Conservation (phyloP, 495 filamentous ascomycete genomes). For the Echria macrotheca region DNA sequence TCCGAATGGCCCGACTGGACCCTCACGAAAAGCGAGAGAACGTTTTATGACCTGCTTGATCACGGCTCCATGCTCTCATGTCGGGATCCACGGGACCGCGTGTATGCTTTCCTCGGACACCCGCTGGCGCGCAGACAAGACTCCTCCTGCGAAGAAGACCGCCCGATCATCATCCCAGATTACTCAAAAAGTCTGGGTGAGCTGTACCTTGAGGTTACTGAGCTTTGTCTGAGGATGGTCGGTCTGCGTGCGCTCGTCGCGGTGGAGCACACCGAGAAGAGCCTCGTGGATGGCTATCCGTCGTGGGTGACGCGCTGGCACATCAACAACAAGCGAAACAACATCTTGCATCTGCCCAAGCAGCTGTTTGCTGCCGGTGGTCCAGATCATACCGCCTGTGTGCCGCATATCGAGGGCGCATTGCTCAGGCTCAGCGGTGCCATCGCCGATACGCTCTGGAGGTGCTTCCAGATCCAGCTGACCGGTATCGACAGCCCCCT, state of each 20-base stretch:
- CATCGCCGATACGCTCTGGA: neutral
- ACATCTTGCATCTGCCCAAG: neutral
- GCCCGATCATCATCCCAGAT: neutral
- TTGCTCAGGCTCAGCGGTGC: neutral
- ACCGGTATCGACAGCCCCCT: neutral
- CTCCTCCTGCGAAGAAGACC: no score
- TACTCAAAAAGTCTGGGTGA: neutral
- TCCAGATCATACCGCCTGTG: no score
- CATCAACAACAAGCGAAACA: neutral
- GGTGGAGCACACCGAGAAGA: neutral
- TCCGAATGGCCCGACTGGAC: neutral
- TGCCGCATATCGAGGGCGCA: neutral
- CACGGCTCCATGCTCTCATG: neutral
- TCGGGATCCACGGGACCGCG: constrained; percentile 1
- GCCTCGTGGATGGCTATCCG: neutral
- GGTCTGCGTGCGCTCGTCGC: neutral
- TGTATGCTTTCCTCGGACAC: constrained; percentile 2
- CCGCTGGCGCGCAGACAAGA: neutral
- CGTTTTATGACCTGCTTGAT: neutral
- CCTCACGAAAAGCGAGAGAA: neutral
- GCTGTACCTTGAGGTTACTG: neutral
- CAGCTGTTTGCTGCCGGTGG: neutral
- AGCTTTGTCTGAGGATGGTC: neutral
- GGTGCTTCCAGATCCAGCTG: neutral
- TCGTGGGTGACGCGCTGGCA: neutral